Base-by-base conservation (phyloP, 352 stramenopile genomes). In the Aphanomyces stellatus region DNA sequence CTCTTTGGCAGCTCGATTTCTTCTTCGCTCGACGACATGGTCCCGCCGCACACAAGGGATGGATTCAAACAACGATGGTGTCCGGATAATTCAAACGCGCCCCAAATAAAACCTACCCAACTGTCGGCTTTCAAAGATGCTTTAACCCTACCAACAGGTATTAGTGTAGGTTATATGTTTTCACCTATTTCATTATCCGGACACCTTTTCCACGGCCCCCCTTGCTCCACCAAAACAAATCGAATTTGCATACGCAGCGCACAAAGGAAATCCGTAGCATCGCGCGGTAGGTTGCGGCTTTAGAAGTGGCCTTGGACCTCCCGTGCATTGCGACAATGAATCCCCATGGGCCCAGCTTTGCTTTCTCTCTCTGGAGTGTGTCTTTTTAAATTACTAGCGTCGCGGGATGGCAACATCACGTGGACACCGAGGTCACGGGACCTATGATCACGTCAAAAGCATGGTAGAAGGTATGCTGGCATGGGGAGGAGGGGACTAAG, bases 371-470 rank as follows among this genome's bases (percentile, higher is more conserved):
- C 30, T 2, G 49, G 30, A 57, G 28, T 22, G 22, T 57, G 30
- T 57, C 19, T 57, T 22, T 51, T 24, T 34, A 57, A 57, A 57
- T 57, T 57, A 57, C 49, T 57, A 57, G 49, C 49, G 49, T 57
- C 49, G 49, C 25, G 49, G 25, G 49, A 57, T 57, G 49, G 49
- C 49, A 57, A 57, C 49, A 57, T 57, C 49, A 15, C 27, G 49
- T 57, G n/a, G 49, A 57, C 49, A 57, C 49, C 49, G 49, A 57
- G 49, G 49, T 57, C 49, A 57, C 49, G 49, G 49, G 49, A 57
- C 49, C 49, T 57, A 57, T 57, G 49, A 57, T 57, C 30, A 22
- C 33, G 49, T 57, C 49, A 57, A 57, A 57, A 57, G 49, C 49
- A 57, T 37, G n/a, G n/a, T n/a, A 15, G 49, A 37, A 57, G 49